Evolutionary conservation across 2,329 filamentous ascomycete genomes (phyloP), one percentile per base, ranked within the genome.

Genomic region (Phyllosticta citriasiana): DNA sequence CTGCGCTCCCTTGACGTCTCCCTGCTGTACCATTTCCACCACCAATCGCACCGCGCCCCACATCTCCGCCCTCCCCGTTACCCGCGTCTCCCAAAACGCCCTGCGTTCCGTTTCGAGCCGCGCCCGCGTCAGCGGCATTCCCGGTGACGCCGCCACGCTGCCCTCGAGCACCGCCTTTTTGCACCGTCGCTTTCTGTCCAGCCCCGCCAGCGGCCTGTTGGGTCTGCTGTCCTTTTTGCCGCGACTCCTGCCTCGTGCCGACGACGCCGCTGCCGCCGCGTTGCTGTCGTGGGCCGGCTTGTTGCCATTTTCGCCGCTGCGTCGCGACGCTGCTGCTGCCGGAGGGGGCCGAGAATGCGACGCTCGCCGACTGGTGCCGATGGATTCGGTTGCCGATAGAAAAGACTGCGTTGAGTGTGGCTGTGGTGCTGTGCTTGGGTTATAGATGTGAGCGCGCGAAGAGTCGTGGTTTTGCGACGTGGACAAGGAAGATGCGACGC

Each of bases 81-180:
- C 89, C 55, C 91, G 80, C 1, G 92, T 97, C 64, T 97, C 91
- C 74, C 96, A 97, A 79, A 95, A 97, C 64, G 91, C 91, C 56
- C 76, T 77, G 56, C 93, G 83, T 75, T 96, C 89, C 33, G 80
- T 80, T 62, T 85, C 83, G 2, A 96, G 78, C 59, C 87, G 78
- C 16, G 75, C 70, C n/a, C 82, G 84, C 0, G 88, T 91, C 24
- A 61, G 59, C 10, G 19, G 47, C 53, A 33, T 89, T 89, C 95
- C 16, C 58, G 58, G 58, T 12, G 53, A 52, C 3, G 57, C 52
- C 33, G 25, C n/a, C 58, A 60, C 26, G 4, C 58, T 54, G 53
- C 55, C 59, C 8, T 61, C 59, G 27, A 61, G 27, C 12, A 57
- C 55, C 26, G 59, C 47, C 25, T 30, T 35, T 12, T 57, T 61